These are phyloP conservation scores for Annulohypoxylon stygium DNA, from an alignment of 495 filamentous ascomycete species.

Conservation along the genomic window DNA sequence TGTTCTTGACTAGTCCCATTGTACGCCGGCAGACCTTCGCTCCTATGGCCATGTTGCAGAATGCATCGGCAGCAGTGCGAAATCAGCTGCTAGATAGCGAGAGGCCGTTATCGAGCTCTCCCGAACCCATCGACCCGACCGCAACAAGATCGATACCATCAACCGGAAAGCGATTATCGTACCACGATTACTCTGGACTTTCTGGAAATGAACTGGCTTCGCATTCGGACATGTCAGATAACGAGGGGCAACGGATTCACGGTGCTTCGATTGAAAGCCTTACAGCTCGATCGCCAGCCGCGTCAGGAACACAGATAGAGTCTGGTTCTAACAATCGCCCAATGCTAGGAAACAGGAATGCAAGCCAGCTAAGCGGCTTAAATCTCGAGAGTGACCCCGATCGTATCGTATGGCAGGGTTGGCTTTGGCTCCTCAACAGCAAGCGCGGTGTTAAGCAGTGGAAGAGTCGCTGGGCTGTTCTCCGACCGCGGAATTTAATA, in stretches of 20 bases:
- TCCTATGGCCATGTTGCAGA: constrained; percentile 33
- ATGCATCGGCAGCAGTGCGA: constrained; percentile 18
- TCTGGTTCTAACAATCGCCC: constrained; percentile 41
- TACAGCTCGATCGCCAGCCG: constrained; percentile 54
- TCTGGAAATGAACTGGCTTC: constrained; percentile 88
- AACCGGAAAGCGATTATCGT: constrained; percentile 62
- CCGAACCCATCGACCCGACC: constrained; percentile 65
- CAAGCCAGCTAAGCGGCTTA: constrained; percentile 68
- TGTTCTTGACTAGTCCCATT: constrained; percentile 74
- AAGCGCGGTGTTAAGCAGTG: constrained; percentile 91
- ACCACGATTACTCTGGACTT: constrained; percentile 74
- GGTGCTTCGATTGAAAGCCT: constrained; percentile 62
- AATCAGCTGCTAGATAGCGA: constrained; percentile 47
- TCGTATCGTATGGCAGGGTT: constrained; percentile 91
- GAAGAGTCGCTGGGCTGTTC: constrained; percentile 93
- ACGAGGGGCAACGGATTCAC: constrained; percentile 59
- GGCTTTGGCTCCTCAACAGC: constrained; percentile 85
- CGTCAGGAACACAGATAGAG: constrained; percentile 47
- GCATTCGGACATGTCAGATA: constrained; percentile 91
- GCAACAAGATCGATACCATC: constrained; percentile 53
- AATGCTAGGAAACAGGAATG: constrained; percentile 61
- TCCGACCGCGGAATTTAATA: constrained; percentile 87
- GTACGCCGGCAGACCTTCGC: constrained; percentile 56
- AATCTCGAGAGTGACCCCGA: constrained; percentile 68
- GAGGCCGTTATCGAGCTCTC: constrained; percentile 70